Conservation (phyloP, 352 stramenopile genomes). For the Phytophthora sansomeana region DNA sequence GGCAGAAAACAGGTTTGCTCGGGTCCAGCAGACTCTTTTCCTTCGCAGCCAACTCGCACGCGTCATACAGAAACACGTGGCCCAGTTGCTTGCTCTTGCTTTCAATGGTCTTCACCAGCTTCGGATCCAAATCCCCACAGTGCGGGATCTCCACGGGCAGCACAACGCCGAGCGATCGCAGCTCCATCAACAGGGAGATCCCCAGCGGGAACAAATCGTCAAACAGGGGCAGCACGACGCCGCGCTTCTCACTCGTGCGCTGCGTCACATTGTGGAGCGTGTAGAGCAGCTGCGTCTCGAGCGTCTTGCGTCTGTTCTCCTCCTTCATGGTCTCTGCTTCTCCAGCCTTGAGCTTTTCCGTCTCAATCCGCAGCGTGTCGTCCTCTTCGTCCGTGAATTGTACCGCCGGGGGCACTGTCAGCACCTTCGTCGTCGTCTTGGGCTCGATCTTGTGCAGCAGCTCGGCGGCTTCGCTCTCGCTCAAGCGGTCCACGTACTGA, state of each 20-base stretch:
- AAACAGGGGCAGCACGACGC: constrained; percentile 53
- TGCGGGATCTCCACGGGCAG: constrained; percentile 56
- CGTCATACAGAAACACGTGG: constrained; percentile 43
- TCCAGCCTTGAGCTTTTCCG: constrained; percentile 31
- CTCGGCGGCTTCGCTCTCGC: constrained; percentile 30
- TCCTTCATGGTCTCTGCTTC: constrained; percentile 21
- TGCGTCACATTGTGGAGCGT: constrained; percentile 31
- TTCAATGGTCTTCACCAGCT: constrained; percentile 29
- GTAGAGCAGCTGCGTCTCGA: constrained; percentile 39
- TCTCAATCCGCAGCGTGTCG: constrained; percentile 31
- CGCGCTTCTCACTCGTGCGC: constrained; percentile 27
- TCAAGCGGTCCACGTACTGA: constrained; percentile 37
- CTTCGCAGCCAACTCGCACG: constrained; percentile 35
- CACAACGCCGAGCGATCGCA: constrained; percentile 39
- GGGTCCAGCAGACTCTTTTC: constrained; percentile 39
- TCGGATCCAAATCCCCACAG: constrained; percentile 46
- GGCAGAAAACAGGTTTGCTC: constrained; percentile 44
- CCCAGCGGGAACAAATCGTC: constrained; percentile 45
- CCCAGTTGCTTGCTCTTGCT: constrained; percentile 34
- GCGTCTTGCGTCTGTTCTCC: constrained; percentile 21
- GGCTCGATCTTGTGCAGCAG: constrained; percentile 28
- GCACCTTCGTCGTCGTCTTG: not conserved
- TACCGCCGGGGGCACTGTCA: not conserved
- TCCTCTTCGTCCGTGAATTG: constrained; percentile 16
- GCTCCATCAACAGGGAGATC: constrained; percentile 46